Base-by-base conservation (phyloP, 2,329 filamentous ascomycete genomes). In the Exserohilum rostratum region DNA sequence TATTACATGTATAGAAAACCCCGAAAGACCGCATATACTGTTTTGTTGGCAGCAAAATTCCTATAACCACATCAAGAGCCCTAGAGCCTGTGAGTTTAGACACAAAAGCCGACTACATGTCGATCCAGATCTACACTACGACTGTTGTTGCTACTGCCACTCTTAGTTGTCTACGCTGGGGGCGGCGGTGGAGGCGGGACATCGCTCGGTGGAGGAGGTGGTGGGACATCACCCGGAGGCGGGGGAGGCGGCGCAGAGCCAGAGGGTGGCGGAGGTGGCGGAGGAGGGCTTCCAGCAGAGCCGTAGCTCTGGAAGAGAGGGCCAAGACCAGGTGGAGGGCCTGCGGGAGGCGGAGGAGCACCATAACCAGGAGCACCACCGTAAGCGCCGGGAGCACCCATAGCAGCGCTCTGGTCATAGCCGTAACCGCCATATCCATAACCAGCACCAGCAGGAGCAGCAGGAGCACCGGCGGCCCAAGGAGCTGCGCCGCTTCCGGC, bases 261-360 rank as follows among this genome's bases (percentile, higher is more conserved):
- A 43, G 85, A 83, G 1, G 86, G 85, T 22, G 87, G 86, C 37
- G 84, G 83, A 9, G 85, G 83, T n/a, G 85, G 84, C 1, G 86
- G 85, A 22, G 87, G 86, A 38, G 84, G 84, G 52, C 81, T 78
- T 38, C 75, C 76, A 55, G 74, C 79, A 60, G 78, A 78, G 34
- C 83, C 80, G 58, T 85, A 90, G 67, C 87, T 87, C 73, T 89
- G 85, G 66, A 89, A 87, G 54, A 90, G 79, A 42, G 85, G 84
- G 69, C 83, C 87, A 57, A 88, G 78, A 35, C 85, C 85, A 56
- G 83, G 72, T 46, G 72, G 72, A 51, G 72, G 82, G 38, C 78
- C 57, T 78, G 67, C 53, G 82, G 66, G 85, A 46, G 72, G 60
- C 34, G 68, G 62, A 49, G 77, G 72, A 55, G 65, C 67, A 30